Conservation (phyloP, 352 stramenopile species). For the Pythium volutum region DNA sequence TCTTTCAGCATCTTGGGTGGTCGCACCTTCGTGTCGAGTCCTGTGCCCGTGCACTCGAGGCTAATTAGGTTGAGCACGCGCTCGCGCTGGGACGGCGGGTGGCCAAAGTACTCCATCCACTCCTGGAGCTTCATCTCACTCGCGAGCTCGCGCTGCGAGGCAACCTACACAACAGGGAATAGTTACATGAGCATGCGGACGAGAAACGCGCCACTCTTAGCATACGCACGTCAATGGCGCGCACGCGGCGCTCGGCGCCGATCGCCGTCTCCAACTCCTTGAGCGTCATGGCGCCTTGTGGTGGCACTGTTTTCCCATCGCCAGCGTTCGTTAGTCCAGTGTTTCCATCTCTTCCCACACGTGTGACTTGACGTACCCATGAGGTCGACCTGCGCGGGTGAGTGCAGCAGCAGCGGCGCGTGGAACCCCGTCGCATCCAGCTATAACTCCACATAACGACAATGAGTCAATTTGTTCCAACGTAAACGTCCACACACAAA, state of each 20-base stretch:
- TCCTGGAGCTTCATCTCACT: conserved; percentile 32
- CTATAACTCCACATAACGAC: too few relatives aligned
- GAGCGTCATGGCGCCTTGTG: conserved; percentile 16
- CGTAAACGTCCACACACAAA: neutral
- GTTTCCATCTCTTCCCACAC: neutral
- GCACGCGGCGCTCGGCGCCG: conserved; percentile 27
- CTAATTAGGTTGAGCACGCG: conserved; percentile 38
- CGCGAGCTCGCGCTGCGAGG: conserved; percentile 31
- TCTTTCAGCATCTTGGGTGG: conserved; percentile 35
- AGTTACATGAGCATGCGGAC: neutral
- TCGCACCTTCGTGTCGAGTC: conserved; percentile 27
- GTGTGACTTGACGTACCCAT: conserved; percentile 25
- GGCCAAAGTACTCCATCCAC: conserved; percentile 39
- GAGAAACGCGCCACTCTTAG: neutral
- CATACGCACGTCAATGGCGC: conserved; percentile 33
- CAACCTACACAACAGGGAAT: conserved; percentile 19
- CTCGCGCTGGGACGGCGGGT: conserved; percentile 13
- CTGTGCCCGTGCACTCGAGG: conserved; percentile 36
- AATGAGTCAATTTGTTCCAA: too few relatives aligned
- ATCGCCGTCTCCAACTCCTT: conserved; percentile 28
- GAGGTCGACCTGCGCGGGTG: conserved; percentile 27
- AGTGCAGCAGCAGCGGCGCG: conserved; percentile 22
- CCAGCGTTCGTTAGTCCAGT: neutral
- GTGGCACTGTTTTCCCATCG: conserved; percentile 9
- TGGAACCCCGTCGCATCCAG: conserved; percentile 29